Evolutionary conservation across 2,329 filamentous ascomycete genomes (phyloP), one percentile per base, ranked within the genome.

Genomic region (Fusarium sp.): DNA sequence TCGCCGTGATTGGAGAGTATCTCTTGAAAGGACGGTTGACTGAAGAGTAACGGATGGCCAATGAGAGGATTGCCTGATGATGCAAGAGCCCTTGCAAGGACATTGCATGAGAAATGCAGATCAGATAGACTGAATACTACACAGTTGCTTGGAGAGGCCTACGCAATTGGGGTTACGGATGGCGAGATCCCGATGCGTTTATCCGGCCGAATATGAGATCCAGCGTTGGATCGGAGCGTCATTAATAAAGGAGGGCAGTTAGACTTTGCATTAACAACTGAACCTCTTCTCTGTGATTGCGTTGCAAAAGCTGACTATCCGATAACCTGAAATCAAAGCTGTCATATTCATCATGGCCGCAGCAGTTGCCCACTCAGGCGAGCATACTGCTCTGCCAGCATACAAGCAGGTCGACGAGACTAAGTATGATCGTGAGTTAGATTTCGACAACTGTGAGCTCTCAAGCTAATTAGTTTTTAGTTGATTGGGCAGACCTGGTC

Each of bases 401-500:
- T 57, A 57, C 52, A 57, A 57, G 31, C 52, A 57, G 20, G 52
- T 57, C 13, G 52, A 57, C 5, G 52, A 57, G 14, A 57, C 52
- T 20, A 57, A 25, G 3, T 36, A 57, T 36, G 31, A 57, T 22
- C 52, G 52, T 57, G 14, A 25, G 52, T 16, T 9, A 6, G 10
- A 20, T n/a, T 6, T 3, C 20, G 7, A 2, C 3, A n/a, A 11
- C 18, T 4, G 5, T 6, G 9, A 10, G 16, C 4, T n/a, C 36
- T 20, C 14, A 22, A 13, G 18, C 8, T 31, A 18, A 57, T 33
- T 10, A 2, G 10, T 18, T 8, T 11, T 14, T 61, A 61, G 58
- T 61, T 61, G 58, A 61, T 27, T 61, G 58, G 58, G 58, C 58
- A 20, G 58, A 61, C 9, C n/a, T 61, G 9, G 58, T 61, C 8